Evolutionary conservation across 495 filamentous ascomycete species (phyloP), one percentile per base, ranked within the genome.

Genomic region (Penicillium robsamsonii): DNA sequence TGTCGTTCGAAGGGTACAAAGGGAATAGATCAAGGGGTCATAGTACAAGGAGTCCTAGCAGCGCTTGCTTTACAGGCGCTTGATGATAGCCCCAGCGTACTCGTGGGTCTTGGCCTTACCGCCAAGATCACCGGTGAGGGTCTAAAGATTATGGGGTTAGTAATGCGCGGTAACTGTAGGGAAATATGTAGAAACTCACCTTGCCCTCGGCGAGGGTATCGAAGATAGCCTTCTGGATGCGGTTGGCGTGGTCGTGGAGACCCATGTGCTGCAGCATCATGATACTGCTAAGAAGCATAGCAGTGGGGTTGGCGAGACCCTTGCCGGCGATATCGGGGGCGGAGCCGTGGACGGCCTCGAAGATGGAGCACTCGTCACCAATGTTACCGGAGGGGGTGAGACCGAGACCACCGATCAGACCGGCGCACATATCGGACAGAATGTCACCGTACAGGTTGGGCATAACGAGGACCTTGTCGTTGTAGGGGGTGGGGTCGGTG

Each of bases 201-300:
- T 96, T 96, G 75, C 95, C 94, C 80, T 98, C 93, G 22, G 91
- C 87, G 51, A 98, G 81, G 31, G 91, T 96, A 67, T 87, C 89
- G 72, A 98, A 97, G 64, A 90, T 95, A 49, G 95, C 94, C 70
- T 83, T 89, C 82, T 96, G 90, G 67, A 98, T 97, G 67, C 83
- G 85, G 68, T 83, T 76, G 51, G 95, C 94, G 69, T 97, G 85
- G 55, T 91, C 82, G 67, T 80, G 83, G 51, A 97, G 80, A 62
- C 87, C 88, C 95, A 98, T 97, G 78, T 97, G 95, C 72, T 95
- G 89, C 84, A 98, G 77, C 94, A 98, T 97, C 94, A 97, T 97
- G 75, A 96, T 91, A 69, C 86, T 90, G 74, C 84, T 88, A 61
- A 96, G 84, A 50, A 97, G 82, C 58, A 96, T 81, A 55, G 92